Percentiles rank a stretch among this genome's conserved stretches.
Conservation (phyloP, 768 basidiomycete genomes). For the Cystoderma amianthinum region DNA sequence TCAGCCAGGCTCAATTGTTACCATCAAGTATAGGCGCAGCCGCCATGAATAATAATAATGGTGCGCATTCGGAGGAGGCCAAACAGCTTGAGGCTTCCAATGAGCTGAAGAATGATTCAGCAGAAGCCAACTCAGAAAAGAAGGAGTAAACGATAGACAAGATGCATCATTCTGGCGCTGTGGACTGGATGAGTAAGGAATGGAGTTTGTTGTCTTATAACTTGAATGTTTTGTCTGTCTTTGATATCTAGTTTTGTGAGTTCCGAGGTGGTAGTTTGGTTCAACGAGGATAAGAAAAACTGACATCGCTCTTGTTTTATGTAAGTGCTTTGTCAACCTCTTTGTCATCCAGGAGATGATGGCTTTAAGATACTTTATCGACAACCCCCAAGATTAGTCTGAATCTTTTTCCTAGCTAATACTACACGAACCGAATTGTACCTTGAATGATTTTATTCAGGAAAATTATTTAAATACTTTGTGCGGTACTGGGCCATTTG, state of each 20-base stretch:
- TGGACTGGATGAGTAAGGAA: too few relatives aligned
- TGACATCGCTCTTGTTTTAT: conserved; percentile 17
- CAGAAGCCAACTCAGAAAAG: conserved; percentile 14
- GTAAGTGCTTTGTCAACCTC: conserved; percentile 33
- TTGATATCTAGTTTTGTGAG: conserved; percentile 2
- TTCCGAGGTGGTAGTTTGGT: conserved; percentile 17
- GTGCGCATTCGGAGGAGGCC: conserved; percentile 21
- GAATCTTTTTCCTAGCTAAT: too few relatives aligned
- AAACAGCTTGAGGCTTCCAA: conserved; percentile 16
- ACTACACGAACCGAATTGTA: too few relatives aligned
- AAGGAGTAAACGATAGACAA: conserved; percentile 10
- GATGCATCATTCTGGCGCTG: too few relatives aligned
- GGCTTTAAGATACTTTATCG: too few relatives aligned
- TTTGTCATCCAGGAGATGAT: conserved; percentile 29
- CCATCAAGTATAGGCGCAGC: conserved; percentile 15
- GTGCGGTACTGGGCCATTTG: too few relatives aligned
- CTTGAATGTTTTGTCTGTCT: conserved; percentile 9
- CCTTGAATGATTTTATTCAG: too few relatives aligned
- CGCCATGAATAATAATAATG: conserved; percentile 10
- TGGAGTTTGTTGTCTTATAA: too few relatives aligned
- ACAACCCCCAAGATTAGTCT: too few relatives aligned
- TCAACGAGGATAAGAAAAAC: conserved; percentile 12
- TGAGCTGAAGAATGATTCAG: conserved; percentile 19
- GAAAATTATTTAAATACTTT: too few relatives aligned
- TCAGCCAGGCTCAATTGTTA: conserved; percentile 41